Percentiles rank a stretch among this genome's conserved stretches.
phyloP scores from a whole-genome alignment of 2,329 filamentous ascomycete species.

The Sclerotinia nivalis region DNA sequence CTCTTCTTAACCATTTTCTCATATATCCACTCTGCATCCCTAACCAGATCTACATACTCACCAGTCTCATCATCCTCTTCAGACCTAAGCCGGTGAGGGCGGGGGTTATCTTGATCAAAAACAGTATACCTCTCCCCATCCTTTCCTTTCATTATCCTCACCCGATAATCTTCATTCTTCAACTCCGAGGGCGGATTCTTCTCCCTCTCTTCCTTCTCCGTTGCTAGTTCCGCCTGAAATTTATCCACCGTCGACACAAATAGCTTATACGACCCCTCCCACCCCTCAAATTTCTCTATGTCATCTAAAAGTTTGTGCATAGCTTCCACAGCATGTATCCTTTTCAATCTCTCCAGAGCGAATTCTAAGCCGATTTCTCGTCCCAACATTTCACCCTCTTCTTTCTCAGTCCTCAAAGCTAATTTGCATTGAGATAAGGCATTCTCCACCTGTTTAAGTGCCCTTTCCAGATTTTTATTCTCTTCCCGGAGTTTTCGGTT shows the following conservation, averaged over 20 bases:
- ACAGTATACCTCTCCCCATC: too few species aligned
- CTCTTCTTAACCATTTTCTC: neutral
- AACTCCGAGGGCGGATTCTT: too few species aligned
- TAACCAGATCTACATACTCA: neutral
- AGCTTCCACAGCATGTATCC: neutral
- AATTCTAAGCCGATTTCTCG: neutral
- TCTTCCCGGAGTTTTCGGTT: neutral
- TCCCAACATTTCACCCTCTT: neutral
- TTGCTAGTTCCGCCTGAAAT: too few species aligned
- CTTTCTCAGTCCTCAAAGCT: neutral
- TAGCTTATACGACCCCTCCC: neutral
- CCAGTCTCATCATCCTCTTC: neutral
- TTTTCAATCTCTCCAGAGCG: neutral
- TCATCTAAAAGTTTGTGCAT: neutral
- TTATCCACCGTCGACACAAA: neutral
- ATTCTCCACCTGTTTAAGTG: neutral
- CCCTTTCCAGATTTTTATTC: neutral
- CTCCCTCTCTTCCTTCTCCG: too few species aligned
- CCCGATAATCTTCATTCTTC: too few species aligned
- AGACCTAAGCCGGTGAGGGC: too few species aligned
- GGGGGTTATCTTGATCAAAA: too few species aligned
- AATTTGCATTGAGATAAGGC: neutral
- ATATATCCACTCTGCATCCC: neutral
- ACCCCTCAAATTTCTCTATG: neutral
- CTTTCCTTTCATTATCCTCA: too few species aligned